Base-by-base conservation (phyloP, 306 rosid species). In the Malus fusca region DNA sequence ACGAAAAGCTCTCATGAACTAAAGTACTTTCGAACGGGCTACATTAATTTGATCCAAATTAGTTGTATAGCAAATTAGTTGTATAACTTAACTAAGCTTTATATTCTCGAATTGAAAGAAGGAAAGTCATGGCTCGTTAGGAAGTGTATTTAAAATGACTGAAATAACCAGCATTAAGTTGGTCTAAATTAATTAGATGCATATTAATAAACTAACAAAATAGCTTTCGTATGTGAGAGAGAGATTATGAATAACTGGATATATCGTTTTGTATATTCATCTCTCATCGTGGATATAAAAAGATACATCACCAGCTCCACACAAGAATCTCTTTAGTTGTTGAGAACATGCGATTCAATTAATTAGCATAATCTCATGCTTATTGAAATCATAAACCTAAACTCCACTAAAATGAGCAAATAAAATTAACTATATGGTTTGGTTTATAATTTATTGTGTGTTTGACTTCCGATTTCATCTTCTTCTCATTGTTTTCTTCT, bases 111-210 rank as follows among this genome's bases (percentile, higher is more conserved):
- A 37, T 37, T 37, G 2, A 37, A 0, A 37, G 0, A 37, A 37
- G 7, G 0, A 37, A 35, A 6, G 2, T 6, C 1, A 37, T 0
- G 9, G 2, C 0, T 1, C 0, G 10, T 37, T 37, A 1, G 2
- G 42, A 37, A 37, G 42, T 37, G 9, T 37, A 37, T 37, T 37
- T 37, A 37, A 7, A 37, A 7, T 37, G 0, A 37, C 0, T 37
- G 42, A 7, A 37, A 37, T 35, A 6, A 35, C 40, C 40, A 0
- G 8, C 42, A 37, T 37, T 37, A 37, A 37, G 2, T 37, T 37
- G 42, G 42, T 37, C 42, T 37, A 37, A 37, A 37, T 37, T 37
- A 37, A 37, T 37, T 37, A 37, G 0, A 6, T 37, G 42, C 40
- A 37, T 37, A 37, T 37, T 37, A 37, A 37, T 37, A 37, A 37